Conservation (phyloP, 1,284 basidiomycete genomes). For the Malassezia equina region DNA sequence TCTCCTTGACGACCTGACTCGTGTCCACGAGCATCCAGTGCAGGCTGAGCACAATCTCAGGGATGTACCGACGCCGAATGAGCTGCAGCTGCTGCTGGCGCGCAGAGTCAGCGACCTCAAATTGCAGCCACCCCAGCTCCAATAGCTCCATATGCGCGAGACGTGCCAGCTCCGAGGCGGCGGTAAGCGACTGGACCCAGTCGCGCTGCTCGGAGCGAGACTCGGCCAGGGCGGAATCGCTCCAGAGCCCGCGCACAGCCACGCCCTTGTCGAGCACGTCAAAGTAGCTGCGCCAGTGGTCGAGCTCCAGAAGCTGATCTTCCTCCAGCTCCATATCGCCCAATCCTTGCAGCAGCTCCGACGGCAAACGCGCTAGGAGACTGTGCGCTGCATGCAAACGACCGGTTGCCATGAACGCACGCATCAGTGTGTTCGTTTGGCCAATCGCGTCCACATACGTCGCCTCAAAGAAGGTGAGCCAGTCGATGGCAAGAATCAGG, state of each 20-base stretch:
- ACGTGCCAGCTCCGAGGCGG: constrained; percentile 49
- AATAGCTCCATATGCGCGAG: constrained; percentile 49
- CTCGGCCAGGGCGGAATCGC: constrained; percentile 2
- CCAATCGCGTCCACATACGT: constrained; percentile 42
- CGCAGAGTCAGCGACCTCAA: constrained; percentile 19
- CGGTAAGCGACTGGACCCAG: constrained; percentile 24
- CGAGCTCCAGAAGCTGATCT: constrained; percentile 32
- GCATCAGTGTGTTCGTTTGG: constrained; percentile 36
- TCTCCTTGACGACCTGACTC: constrained; percentile 58
- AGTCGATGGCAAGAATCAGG: constrained; percentile 79
- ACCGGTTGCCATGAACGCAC: constrained; percentile 34
- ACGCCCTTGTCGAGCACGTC: constrained; percentile 32
- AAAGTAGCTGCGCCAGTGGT: constrained; percentile 43
- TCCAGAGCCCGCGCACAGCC: constrained; percentile 31
- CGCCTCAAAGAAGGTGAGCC: constrained; percentile 64
- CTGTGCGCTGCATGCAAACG: constrained; percentile 37
- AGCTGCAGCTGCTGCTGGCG: constrained; percentile 59
- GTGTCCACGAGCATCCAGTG: constrained; percentile 66
- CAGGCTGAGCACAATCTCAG: constrained; percentile 76
- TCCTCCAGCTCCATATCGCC: constrained; percentile 17
- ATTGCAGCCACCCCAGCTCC: constrained; percentile 52
- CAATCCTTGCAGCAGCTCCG: constrained; percentile 24
- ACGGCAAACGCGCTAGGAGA: constrained; percentile 33
- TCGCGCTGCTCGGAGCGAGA: constrained; percentile 29
- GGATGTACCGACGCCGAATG: constrained; percentile 78